These are phyloP conservation scores for Annona squamosa DNA, from an alignment of 164 flowering plant genomes.

Conservation along the genomic window DNA sequence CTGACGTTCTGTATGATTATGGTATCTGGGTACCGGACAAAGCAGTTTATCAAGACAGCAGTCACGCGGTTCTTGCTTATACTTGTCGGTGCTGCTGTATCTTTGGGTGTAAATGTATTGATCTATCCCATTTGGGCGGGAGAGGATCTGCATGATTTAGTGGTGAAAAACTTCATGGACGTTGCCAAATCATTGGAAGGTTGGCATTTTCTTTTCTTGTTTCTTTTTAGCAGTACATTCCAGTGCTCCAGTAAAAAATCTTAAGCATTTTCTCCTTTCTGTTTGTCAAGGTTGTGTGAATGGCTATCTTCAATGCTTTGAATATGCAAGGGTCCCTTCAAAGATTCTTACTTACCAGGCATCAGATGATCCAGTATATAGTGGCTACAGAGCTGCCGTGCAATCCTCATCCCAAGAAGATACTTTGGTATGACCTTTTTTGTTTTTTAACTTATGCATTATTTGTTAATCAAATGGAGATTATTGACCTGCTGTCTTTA, in stretches of 20 bases:
- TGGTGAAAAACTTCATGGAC: slow-evolving; percentile 64
- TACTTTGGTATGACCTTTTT: slow-evolving; percentile 34
- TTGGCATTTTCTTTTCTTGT: background rate
- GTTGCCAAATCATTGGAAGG: slow-evolving; percentile 46
- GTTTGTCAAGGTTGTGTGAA: slow-evolving; percentile 57
- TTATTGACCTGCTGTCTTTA: background rate
- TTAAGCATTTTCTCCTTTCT: background rate
- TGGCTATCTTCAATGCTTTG: slow-evolving; percentile 63
- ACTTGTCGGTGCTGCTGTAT: slow-evolving; percentile 59
- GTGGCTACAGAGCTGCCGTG: slow-evolving; percentile 71
- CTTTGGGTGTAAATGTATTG: slow-evolving; percentile 56
- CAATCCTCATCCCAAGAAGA: slow-evolving; percentile 76
- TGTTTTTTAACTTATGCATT: background rate
- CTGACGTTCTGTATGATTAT: slow-evolving; percentile 68
- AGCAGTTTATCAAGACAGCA: slow-evolving; percentile 60
- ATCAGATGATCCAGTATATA: slow-evolving; percentile 68
- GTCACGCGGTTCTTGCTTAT: slow-evolving; percentile 58
- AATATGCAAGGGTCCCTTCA: slow-evolving; percentile 75
- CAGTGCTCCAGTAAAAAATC: background rate
- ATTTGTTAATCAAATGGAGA: background rate
- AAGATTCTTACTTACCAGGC: slow-evolving; percentile 77
- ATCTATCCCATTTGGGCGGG: slow-evolving; percentile 94
- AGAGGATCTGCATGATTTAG: slow-evolving; percentile 76
- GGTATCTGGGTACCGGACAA: slow-evolving; percentile 58
- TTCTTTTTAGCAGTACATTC: background rate